Base-by-base conservation (phyloP, 2,329 filamentous ascomycete genomes). In the Talaromyces sp. region DNA sequence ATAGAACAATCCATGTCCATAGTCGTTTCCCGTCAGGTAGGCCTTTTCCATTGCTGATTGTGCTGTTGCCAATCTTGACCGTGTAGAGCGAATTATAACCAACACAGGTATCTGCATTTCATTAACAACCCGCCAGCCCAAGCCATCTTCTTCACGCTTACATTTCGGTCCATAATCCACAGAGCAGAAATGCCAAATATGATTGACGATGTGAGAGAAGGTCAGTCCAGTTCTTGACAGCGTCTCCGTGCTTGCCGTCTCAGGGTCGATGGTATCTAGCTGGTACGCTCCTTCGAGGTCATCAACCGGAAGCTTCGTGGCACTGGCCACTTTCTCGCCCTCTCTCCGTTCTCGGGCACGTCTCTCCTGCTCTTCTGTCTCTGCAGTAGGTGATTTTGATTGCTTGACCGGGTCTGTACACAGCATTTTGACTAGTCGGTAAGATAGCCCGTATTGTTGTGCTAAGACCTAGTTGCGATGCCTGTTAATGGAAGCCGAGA, bases 141-240 rank as follows among this genome's bases (percentile, higher is more conserved):
- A n/a, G n/a, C 11, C n/a, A 32, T 58, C 13, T 9, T 17, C n/a
- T 39, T 19, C 19, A 11, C 19, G 71, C 79, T 68, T 76, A 86
- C 88, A 90, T 71, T 80, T 81, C 17, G 81, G 76, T 0, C 88
- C 89, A 71, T 88, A 84, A 67, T 92, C 89, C 15, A 90, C 83
- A 0, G 88, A 88, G 15, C 86, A 88, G 72, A 89, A 92, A 71
- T 91, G 89, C 80, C 88, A 88, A n/a, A 90, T 87, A 59, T 88
- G 83, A 64, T 89, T 82, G 6, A 88, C 84, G 49, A 91, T 80
- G 32, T 84, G 77, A 56, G 85, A 83, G 61, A 85, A 81, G 2
- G 82, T 82, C 5, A 82, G 68, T 36, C 69, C 68, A 52, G 65
- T 69, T 64, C 70, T 67, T 13, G 71, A 71, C 2, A 69, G 63